Evolutionary conservation across 352 stramenopile species (phyloP), one percentile per base, ranked within the genome.

Genomic region (Thalassiosira livingstoniorum): DNA sequence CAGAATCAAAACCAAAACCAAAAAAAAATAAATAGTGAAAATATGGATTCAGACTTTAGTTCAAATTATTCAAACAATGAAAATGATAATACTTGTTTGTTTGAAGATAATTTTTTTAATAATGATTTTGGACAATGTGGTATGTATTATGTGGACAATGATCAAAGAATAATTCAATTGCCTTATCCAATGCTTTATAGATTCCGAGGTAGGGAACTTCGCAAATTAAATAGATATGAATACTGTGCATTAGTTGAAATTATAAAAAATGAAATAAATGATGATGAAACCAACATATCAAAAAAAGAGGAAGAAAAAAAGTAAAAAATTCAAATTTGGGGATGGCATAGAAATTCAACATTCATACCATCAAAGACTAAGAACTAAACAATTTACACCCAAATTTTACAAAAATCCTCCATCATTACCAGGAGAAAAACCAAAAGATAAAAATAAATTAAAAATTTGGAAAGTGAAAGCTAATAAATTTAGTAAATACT

Each of bases 391-490:
- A 25, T 71, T 32, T 27, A 78, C 54, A 23, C 29, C 32, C 3
- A 72, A 71, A 72, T 29, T 76, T 2, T 76, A 34, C 54, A 21
- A 27, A 10, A 67, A 43, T 29, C 54, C 68, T 27, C 68, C 68
- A 11, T 32, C 68, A 45, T 55, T 68, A 31, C 71, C 72, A 35
- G 72, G 72, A 1, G 53, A 63, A 35, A n/a, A 73, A 29, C 72
- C 72, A 45, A n/a, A 64, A 15, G 72, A 53, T 21, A 31, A 43
- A n/a, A 34, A 80, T 4, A n/a, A 39, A 21, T 29, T 29, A 21
- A 69, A 34, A 80, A 54, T 47, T 32, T 80, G 72, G 72, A 45
- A 58, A 34, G 55, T 66, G 42, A 80, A 66, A 39, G 72, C 72
- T 15, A 53, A 80, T 43, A 39, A 31, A 42, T 80, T 74, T 55